phyloP scores from a whole-genome alignment of 345 rosid species.

The Syzygium aromaticum region DNA sequence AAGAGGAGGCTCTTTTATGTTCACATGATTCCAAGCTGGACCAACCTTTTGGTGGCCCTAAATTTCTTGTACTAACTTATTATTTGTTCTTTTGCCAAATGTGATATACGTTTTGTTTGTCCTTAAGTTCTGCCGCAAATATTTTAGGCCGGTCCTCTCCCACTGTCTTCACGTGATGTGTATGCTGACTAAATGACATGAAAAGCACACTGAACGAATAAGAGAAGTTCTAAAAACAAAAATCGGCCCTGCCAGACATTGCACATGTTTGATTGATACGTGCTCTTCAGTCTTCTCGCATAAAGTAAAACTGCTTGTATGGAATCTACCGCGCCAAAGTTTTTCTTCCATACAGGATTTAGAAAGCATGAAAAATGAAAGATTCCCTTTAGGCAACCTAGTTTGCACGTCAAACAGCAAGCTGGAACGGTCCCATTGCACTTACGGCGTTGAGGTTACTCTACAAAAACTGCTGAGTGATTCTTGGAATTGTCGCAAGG shows the following conservation, averaged over 20 bases:
- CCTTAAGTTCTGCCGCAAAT: slow-evolving; percentile 46
- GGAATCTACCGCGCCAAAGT: neutral
- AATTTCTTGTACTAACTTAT: neutral
- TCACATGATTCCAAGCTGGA: neutral
- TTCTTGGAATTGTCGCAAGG: neutral
- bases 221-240: neutral
- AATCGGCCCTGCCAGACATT: neutral
- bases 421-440: neutral
- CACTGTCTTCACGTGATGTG: slow-evolving; percentile 68
- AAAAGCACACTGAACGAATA: neutral
- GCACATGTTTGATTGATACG: neutral
- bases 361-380: neutral
- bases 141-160: slow-evolving; percentile 83
- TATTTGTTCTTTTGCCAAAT: neutral
- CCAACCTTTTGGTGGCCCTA: neutral
- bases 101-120: neutral
- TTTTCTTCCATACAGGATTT: neutral
- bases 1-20: neutral
- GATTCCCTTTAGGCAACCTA: neutral
- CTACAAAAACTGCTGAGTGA: neutral
- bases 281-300: neutral
- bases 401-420: neutral
- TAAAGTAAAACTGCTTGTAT: neutral
- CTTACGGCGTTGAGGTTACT: neutral
- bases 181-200: neutral